Evolutionary conservation across 495 filamentous ascomycete genomes (phyloP), one percentile per base, ranked within the genome.

Genomic region (Penicillium maclennaniae): DNA sequence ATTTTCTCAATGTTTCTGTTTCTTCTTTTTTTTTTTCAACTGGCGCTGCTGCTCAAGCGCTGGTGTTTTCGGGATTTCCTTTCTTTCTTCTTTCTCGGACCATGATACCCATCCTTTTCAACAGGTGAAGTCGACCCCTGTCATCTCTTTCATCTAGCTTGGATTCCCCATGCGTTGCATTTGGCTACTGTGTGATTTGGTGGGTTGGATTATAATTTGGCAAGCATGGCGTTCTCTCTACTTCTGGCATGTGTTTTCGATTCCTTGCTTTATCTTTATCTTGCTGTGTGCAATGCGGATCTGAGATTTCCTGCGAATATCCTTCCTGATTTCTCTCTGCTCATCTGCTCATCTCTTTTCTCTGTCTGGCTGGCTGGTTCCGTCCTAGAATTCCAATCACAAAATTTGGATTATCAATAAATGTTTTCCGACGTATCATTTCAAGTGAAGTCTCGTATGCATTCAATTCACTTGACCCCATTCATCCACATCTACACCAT

Each of bases 1-100:
- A 55, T 62, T 54, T 61, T 61, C 62, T 55, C 50, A 58, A n/a
- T n/a, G n/a, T n/a, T n/a, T n/a, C n/a, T 61, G 14, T 62, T 61
- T 57, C 48, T 43, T 45, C 42, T 49, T 21, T 45, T 23, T 49
- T 36, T 53, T n/a, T 8, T 53, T 43, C n/a, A 47, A 8, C 34
- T 17, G 31, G 53, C 60, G 56, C 49, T 51, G 20, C 27, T 15
- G 14, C 31, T 47, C 25, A 15, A 49, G 51, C 45, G 45, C 45
- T 47, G 26, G 34, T 41, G 31, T 34, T 34, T 14, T 34, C 15
- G 4, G 10, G 10, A 41, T 40, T 54, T 44, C 16, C 34, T 19
- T 45, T 45, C 10, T 42, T 40, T 31, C 43, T 23, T 7, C 10
- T 36, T 38, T 27, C 28, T 40, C 41, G 39, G 40, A 45, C 20